Percentiles rank a stretch among this genome's conserved stretches.
These are phyloP conservation scores for Pythium aquatile DNA, from an alignment of 352 stramenopile species.

Conservation along the genomic window DNA sequence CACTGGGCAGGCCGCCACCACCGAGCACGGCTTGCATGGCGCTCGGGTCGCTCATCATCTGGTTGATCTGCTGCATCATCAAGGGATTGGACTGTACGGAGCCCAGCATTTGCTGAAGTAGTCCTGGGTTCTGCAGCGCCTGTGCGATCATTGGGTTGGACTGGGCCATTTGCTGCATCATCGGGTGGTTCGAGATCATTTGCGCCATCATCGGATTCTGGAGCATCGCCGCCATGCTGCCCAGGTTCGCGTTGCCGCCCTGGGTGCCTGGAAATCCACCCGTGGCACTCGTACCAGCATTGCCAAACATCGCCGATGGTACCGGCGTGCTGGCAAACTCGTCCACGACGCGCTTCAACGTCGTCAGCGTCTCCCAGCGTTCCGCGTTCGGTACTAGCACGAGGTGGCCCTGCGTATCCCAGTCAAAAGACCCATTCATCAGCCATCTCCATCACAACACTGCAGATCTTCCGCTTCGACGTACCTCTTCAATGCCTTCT, in stretches of 20 bases:
- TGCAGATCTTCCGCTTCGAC: background rate
- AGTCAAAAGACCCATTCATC: background rate
- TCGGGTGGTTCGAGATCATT: conserved; percentile 61
- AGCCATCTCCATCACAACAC: background rate
- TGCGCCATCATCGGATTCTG: conserved; percentile 77
- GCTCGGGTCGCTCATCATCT: conserved; percentile 80
- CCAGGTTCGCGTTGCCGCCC: conserved; percentile 29
- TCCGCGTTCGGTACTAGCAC: conserved; percentile 70
- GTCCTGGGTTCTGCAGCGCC: conserved; percentile 68
- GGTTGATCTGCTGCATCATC: conserved; percentile 80
- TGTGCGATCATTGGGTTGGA: conserved; percentile 79
- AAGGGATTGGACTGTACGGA: conserved; percentile 71
- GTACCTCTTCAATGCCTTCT: conserved; percentile 61
- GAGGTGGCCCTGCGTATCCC: conserved; percentile 43
- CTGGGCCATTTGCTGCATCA: conserved; percentile 81
- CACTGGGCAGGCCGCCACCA: conserved; percentile 11
- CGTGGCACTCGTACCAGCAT: background rate
- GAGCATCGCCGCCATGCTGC: conserved; percentile 62
- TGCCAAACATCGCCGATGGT: conserved; percentile 19
- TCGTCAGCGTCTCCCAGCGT: conserved; percentile 72
- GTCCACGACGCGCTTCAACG: conserved; percentile 68
- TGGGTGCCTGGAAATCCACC: conserved; percentile 16
- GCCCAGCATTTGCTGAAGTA: conserved; percentile 67
- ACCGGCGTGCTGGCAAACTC: conserved; percentile 26
- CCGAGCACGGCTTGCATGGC: conserved; percentile 44